A percentile compares a stretch with the other conserved stretches of the same genome.
Evolutionary conservation across 2,329 filamentous ascomycete species (phyloP).

Genomic region (Ophiosphaerella herpotricha): DNA sequence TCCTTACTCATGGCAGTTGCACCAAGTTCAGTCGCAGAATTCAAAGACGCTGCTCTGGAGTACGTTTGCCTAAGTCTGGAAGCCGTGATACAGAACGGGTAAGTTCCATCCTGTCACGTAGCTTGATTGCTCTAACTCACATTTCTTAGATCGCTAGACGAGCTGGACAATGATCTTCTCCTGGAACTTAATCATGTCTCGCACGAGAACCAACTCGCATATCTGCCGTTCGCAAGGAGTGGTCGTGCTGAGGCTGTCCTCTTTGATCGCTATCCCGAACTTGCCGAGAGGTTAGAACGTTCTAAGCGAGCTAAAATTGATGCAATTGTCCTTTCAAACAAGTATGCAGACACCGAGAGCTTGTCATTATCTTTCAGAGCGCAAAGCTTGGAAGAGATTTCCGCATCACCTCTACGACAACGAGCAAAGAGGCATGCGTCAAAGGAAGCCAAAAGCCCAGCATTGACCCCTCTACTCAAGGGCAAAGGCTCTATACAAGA

Average conservation of each 20-base stretch:
- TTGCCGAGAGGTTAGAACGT: slow-evolving; percentile 69
- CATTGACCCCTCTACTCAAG: slow-evolving; percentile 68
- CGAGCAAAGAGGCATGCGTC: slow-evolving; percentile 50
- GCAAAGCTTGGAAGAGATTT: slow-evolving; percentile 68
- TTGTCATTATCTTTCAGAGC: slow-evolving; percentile 66
- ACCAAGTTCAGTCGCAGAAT: slow-evolving; percentile 78
- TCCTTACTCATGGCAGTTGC: slow-evolving; percentile 84
- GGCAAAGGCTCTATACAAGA: slow-evolving; percentile 72
- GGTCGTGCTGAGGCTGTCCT: slow-evolving; percentile 70
- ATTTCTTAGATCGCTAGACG: slow-evolving; percentile 68
- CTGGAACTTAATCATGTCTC: slow-evolving; percentile 79
- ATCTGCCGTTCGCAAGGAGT: slow-evolving; percentile 76
- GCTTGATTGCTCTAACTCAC: slow-evolving; percentile 10
- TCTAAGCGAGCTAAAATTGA: slow-evolving; percentile 72
- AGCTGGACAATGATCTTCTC: slow-evolving; percentile 83
- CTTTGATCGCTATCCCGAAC: slow-evolving; percentile 66
- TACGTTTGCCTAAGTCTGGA: slow-evolving; percentile 93
- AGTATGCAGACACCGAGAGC: slow-evolving; percentile 68
- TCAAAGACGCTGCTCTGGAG: slow-evolving; percentile 86
- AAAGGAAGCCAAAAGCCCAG: slow-evolving; percentile 60
- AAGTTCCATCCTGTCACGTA: slow-evolving; percentile 17
- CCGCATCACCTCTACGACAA: slow-evolving; percentile 52
- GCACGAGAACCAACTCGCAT: slow-evolving; percentile 78
- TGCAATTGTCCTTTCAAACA: slow-evolving; percentile 71
- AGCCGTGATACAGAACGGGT: slow-evolving; percentile 86